phyloP scores from a whole-genome alignment of 2,329 filamentous ascomycete genomes.

The Raffaelea albimanens region DNA sequence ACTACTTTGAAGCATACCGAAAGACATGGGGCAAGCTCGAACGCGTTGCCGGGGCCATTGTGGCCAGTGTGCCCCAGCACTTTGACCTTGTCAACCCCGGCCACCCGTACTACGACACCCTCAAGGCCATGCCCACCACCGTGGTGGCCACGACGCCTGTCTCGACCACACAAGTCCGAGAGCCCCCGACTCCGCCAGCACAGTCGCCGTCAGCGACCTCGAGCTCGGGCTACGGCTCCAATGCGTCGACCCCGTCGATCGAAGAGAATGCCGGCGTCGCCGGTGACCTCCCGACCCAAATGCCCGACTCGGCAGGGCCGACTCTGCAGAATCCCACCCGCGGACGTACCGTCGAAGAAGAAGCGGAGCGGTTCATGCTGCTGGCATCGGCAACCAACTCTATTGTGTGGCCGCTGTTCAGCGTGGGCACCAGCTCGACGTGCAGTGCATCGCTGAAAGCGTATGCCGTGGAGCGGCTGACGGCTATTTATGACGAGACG shows the following conservation, averaged over 20 bases:
- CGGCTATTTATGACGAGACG: conserved; percentile 34
- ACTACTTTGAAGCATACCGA: conserved; percentile 22
- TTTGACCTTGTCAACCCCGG: conserved; percentile 35
- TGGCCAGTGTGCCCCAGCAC: conserved; percentile 39
- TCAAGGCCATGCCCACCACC: conserved; percentile 7
- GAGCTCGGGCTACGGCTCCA: no score
- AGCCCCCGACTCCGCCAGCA: conserved; percentile 6
- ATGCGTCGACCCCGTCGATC: neutral
- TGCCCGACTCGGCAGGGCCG: conserved; percentile 19
- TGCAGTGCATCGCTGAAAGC: conserved; percentile 30
- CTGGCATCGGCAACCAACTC: conserved; percentile 38
- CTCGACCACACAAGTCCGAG: conserved; percentile 11
- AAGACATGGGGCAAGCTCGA: conserved; percentile 29
- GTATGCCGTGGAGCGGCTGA: conserved; percentile 35
- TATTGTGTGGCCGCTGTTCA: conserved; percentile 41
- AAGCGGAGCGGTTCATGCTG: conserved; percentile 36
- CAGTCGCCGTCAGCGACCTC: conserved; percentile 9
- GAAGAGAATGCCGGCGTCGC: conserved; percentile 7
- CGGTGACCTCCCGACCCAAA: no score
- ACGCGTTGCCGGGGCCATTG: conserved; percentile 30
- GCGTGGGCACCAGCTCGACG: conserved; percentile 36
- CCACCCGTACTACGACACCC: conserved; percentile 21
- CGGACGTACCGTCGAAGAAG: conserved; percentile 22
- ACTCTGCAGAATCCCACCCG: conserved; percentile 31
- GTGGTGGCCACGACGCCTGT: neutral